Conservation (phyloP, 2,329 filamentous ascomycete species). For the Didymella glomerata region DNA sequence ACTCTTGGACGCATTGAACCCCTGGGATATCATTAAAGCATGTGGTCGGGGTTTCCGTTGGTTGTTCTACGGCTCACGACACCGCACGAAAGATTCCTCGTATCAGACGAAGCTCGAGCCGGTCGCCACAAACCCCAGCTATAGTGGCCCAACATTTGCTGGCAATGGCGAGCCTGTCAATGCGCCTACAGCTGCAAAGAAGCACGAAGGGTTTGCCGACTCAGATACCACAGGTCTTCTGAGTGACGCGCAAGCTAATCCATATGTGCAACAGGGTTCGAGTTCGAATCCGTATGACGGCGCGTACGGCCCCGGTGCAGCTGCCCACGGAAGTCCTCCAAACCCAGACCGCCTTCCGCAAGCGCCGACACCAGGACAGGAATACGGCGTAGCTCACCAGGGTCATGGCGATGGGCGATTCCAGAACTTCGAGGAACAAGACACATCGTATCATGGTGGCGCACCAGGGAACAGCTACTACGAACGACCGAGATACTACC, state of each 20-base stretch:
- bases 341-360: conserved; percentile 34
- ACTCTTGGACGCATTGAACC: conserved; percentile 75
- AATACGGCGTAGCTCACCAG: conserved; percentile 32
- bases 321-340: conserved; percentile 7
- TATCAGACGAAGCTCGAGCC: conserved; percentile 46
- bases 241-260: conserved; percentile 38
- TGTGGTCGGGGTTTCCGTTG: conserved; percentile 79
- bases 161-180: conserved; percentile 29
- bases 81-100: conserved; percentile 57
- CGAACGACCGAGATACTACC: conserved; percentile 17
- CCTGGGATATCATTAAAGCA: conserved; percentile 84
- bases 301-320: conserved; percentile 18
- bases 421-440: conserved; percentile 33
- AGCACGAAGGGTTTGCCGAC: conserved; percentile 35
- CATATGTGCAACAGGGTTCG: conserved; percentile 24
- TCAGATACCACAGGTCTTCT: conserved; percentile 38
- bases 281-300: conserved; percentile 20
- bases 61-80: conserved; percentile 77
- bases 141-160: conserved; percentile 37
- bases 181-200: conserved; percentile 20
- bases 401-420: conserved; percentile 10
- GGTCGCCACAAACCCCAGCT: conserved; percentile 27
- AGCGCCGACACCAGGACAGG: conserved; percentile 36
- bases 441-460: conserved; percentile 28
- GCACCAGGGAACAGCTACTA: conserved; percentile 17